phyloP scores from a whole-genome alignment of 441 rosid genomes.

The Raphanus hybrid region DNA sequence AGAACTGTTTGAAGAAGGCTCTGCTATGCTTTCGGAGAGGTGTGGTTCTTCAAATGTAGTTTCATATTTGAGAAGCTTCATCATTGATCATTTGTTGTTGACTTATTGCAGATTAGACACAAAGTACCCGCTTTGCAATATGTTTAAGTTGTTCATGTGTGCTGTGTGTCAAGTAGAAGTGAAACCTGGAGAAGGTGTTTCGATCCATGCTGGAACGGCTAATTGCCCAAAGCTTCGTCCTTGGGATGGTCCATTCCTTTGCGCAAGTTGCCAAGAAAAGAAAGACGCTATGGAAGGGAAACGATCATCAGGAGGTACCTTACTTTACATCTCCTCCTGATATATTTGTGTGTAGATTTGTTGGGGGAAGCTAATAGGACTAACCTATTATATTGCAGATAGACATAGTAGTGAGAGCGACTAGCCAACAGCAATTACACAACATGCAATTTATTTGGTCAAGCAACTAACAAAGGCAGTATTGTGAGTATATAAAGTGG shows the following conservation, averaged over 20 bases:
- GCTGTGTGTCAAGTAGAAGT: slow-evolving; percentile 98
- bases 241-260: slow-evolving; percentile 99
- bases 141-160: slow-evolving; percentile 92
- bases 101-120: slow-evolving; percentile 79
- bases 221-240: slow-evolving; percentile 74
- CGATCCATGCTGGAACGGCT: slow-evolving; percentile 79
- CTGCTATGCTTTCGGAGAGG: slow-evolving; percentile 99
- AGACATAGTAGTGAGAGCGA: slow-evolving; percentile 91
- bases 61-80: background rate
- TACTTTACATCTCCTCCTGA: slow-evolving; percentile 30
- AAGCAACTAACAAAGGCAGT: slow-evolving; percentile 39
- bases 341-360: too few species aligned
- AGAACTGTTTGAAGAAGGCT: slow-evolving; percentile 93
- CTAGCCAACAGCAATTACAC: slow-evolving; percentile 50
- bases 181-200: slow-evolving; percentile 93
- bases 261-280: slow-evolving; percentile 94
- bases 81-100: too few species aligned
- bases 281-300: slow-evolving; percentile 99
- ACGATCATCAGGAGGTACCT: slow-evolving; percentile 74
- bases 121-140: slow-evolving; percentile 94
- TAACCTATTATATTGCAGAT: slow-evolving; percentile 48
- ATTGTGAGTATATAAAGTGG: slow-evolving; percentile 36
- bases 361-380: background rate
- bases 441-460: slow-evolving; percentile 30
- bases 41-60: slow-evolving; percentile 39